Percentiles rank a stretch among this genome's conserved stretches.
phyloP scores from a whole-genome alignment of 345 rosid genomes.

The Arabidopsis arenosa region DNA sequence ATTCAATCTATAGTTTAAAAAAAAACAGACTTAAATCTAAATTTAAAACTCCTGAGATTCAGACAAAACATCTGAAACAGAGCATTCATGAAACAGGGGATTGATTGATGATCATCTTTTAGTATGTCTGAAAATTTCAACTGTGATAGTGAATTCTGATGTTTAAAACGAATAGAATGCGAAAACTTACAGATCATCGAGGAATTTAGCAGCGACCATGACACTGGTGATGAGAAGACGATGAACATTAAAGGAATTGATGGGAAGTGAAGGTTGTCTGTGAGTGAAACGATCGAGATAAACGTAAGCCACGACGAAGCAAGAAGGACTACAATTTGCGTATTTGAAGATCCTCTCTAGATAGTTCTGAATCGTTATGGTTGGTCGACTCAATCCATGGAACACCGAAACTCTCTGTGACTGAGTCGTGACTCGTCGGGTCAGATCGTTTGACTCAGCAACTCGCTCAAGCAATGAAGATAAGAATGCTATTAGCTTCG shows the following conservation, averaged over 20 bases:
- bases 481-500: slow-evolving; percentile 68
- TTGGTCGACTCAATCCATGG: slow-evolving; percentile 76
- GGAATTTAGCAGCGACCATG: slow-evolving; percentile 85
- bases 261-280: slow-evolving; percentile 73
- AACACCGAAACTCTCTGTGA: slow-evolving; percentile 70
- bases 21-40: background rate
- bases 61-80: slow-evolving; percentile 22
- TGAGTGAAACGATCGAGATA: slow-evolving; percentile 86
- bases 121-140: background rate
- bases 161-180: background rate
- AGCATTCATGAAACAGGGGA: slow-evolving; percentile 26
- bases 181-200: slow-evolving; percentile 84
- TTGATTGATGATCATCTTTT: background rate
- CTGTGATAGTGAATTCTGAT: background rate
- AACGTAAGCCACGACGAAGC: slow-evolving; percentile 85
- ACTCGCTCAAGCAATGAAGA: slow-evolving; percentile 74
- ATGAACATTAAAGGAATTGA: slow-evolving; percentile 85
- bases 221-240: slow-evolving; percentile 89
- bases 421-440: slow-evolving; percentile 43
- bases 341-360: slow-evolving; percentile 84
- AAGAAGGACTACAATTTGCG: slow-evolving; percentile 88
- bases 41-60: background rate
- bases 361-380: slow-evolving; percentile 76
- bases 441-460: slow-evolving; percentile 71
- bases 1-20: background rate